A percentile compares a stretch with the other conserved stretches of the same genome.
phyloP scores from a whole-genome alignment of 2,329 filamentous ascomycete species.

The Diaporthe sp. region DNA sequence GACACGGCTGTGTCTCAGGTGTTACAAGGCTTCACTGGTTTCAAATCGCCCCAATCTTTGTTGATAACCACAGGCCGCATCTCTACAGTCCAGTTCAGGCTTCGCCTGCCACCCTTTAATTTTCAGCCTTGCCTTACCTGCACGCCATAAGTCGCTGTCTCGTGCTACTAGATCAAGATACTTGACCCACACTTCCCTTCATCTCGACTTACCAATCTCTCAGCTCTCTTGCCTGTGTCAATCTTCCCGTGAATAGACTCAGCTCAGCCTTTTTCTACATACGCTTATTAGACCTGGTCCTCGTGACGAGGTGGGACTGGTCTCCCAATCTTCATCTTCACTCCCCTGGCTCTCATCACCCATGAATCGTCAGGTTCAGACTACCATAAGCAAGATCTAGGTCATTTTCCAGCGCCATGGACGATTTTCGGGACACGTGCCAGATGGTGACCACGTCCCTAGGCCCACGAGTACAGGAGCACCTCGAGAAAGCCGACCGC shows the following conservation, averaged over 20 bases:
- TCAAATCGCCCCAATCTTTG: neutral
- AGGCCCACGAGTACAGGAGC: slow-evolving; percentile 71
- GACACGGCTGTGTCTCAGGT: neutral
- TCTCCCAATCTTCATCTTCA: too few species aligned
- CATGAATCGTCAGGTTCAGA: neutral
- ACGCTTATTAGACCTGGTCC: too few species aligned
- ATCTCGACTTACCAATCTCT: neutral
- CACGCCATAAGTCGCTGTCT: neutral
- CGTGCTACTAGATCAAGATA: neutral
- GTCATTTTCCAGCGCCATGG: neutral
- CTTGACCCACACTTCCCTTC: neutral
- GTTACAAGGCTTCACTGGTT: neutral
- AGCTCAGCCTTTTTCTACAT: too few species aligned
- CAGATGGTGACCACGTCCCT: neutral
- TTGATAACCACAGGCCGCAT: neutral
- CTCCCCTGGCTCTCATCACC: too few species aligned
- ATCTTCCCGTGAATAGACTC: too few species aligned
- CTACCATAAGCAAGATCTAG: neutral
- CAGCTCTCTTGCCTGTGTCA: neutral
- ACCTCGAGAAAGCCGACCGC: slow-evolving; percentile 64
- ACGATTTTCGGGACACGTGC: neutral
- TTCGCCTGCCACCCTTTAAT: neutral
- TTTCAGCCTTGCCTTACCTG: neutral
- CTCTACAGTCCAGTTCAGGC: neutral
- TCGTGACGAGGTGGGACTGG: too few species aligned